phyloP scores from a whole-genome alignment of 2,329 filamentous ascomycete genomes.

The Cladosporium sp. region DNA sequence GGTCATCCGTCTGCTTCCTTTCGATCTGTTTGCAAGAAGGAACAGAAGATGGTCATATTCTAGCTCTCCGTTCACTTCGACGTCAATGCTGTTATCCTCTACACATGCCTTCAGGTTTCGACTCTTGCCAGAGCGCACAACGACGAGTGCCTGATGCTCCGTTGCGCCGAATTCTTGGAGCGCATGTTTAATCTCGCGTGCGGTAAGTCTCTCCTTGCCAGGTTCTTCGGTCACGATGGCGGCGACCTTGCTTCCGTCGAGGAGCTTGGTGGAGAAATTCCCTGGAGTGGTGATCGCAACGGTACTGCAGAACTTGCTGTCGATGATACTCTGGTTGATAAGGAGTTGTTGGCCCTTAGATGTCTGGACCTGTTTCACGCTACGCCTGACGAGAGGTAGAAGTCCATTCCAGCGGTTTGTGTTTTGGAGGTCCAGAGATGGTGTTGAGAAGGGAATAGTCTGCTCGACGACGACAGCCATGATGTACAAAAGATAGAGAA shows the following conservation, averaged over 20 bases:
- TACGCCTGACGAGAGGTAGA: constrained; percentile 37
- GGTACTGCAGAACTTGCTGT: constrained; percentile 31
- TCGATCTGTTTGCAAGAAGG: constrained; percentile 33
- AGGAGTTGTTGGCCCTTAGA: constrained; percentile 34
- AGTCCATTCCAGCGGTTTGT: constrained; percentile 36
- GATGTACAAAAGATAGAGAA: neutral
- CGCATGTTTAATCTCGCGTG: constrained; percentile 31
- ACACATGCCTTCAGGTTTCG: constrained; percentile 27
- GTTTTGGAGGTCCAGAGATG: constrained; percentile 33
- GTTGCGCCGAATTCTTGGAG: constrained; percentile 28
- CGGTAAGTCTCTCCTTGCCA: constrained; percentile 30
- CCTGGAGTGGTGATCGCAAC: constrained; percentile 32
- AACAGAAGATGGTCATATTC: constrained; percentile 37
- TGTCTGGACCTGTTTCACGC: constrained; percentile 30
- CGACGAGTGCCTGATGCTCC: constrained; percentile 31
- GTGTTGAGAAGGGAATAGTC: constrained; percentile 35
- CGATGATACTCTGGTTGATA: constrained; percentile 32
- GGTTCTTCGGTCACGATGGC: constrained; percentile 33
- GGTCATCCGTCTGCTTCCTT: constrained; percentile 31
- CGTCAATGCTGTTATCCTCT: constrained; percentile 29
- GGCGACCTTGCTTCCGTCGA: constrained; percentile 36
- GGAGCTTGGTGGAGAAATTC: constrained; percentile 38
- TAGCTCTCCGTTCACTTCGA: constrained; percentile 31
- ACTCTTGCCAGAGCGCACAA: constrained; percentile 32
- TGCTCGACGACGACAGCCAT: constrained; percentile 41